These are phyloP conservation scores for Setomelanomma holmii DNA, from an alignment of 2,329 filamentous ascomycete species.

Conservation along the genomic window DNA sequence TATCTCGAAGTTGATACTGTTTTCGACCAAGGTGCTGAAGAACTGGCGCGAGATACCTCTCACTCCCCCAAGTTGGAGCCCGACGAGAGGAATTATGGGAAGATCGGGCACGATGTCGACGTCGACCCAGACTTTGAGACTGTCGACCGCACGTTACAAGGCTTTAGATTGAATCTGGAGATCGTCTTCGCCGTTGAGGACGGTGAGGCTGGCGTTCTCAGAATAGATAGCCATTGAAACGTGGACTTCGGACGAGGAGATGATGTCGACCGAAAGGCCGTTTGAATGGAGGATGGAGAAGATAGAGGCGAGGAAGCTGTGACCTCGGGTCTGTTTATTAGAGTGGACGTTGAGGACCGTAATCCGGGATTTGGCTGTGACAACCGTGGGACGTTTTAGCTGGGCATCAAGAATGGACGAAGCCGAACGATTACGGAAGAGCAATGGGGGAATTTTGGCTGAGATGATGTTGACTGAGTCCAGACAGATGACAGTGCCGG, in stretches of 20 bases:
- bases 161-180: too few species aligned
- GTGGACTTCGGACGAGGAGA: not conserved
- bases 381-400: not conserved
- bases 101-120: too few species aligned
- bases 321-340: not conserved
- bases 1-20: not conserved
- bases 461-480: not conserved
- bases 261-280: not conserved
- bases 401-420: not conserved
- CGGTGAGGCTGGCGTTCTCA: not conserved
- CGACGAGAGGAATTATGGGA: not conserved
- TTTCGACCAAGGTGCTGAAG: not conserved
- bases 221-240: not conserved
- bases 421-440: not conserved
- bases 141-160: too few species aligned
- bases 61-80: not conserved
- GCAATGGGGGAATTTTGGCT: not conserved
- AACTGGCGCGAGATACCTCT: not conserved
- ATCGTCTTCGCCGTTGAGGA: too few species aligned
- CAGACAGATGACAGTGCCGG: not conserved
- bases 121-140: too few species aligned
- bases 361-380: not conserved
- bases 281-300: not conserved
- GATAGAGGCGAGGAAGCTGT: not conserved
- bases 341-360: not conserved